Conservation (phyloP, 768 basidiomycete species). For the Russula brevipes region DNA sequence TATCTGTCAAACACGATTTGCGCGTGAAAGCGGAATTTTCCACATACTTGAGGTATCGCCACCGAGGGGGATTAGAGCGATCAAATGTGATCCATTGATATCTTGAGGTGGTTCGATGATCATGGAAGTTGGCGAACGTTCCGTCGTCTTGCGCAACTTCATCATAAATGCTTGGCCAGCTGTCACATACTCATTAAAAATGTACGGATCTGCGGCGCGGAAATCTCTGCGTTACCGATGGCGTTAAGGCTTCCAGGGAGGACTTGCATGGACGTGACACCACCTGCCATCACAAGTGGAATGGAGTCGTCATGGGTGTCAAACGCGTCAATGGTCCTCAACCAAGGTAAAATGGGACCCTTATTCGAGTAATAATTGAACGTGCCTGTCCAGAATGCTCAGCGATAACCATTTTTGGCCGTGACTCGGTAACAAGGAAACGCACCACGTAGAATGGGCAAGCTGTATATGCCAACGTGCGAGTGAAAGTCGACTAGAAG, state of each 20-base stretch:
- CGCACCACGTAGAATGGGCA: slow-evolving; percentile 47
- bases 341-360: slow-evolving; percentile 68
- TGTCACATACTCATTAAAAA: slow-evolving; percentile 28
- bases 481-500: slow-evolving; percentile 44
- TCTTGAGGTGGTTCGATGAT: slow-evolving; percentile 75
- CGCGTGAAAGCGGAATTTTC: neutral
- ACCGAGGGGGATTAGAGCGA: slow-evolving; percentile 44
- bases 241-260: slow-evolving; percentile 73
- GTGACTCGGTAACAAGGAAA: slow-evolving; percentile 1
- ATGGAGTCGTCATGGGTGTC: slow-evolving; percentile 81
- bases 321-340: slow-evolving; percentile 78
- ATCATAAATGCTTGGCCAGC: slow-evolving; percentile 87
- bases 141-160: slow-evolving; percentile 73
- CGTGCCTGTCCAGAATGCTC: slow-evolving; percentile 35
- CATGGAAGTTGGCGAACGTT: slow-evolving; percentile 76
- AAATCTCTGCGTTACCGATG: slow-evolving; percentile 47
- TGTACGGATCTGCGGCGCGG: slow-evolving; percentile 17
- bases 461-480: slow-evolving; percentile 67
- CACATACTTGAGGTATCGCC: slow-evolving; percentile 77
- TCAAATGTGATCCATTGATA: slow-evolving; percentile 45
- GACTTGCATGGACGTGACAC: slow-evolving; percentile 80
- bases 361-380: slow-evolving; percentile 60
- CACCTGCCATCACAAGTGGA: slow-evolving; percentile 73
- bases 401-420: neutral
- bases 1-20: neutral